These are phyloP conservation scores for Lentinula detonsa DNA, from an alignment of 768 basidiomycete species.

Conservation along the genomic window DNA sequence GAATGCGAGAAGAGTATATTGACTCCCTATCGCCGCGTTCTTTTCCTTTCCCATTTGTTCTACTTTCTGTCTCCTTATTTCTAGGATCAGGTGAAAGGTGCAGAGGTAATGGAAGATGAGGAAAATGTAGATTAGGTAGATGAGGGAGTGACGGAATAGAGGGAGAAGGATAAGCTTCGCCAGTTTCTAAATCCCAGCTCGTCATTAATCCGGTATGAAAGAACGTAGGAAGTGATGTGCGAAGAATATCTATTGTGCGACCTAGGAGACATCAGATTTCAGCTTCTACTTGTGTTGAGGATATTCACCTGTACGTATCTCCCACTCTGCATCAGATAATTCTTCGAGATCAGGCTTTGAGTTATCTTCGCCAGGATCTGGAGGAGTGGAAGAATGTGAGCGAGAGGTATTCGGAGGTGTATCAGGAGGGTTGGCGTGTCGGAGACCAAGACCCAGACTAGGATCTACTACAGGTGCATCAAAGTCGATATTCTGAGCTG, in stretches of 20 bases:
- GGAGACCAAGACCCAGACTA: neutral
- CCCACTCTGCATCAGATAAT: conserved; percentile 1
- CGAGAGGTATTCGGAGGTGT: neutral
- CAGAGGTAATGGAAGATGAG: neutral
- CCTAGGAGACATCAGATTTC: neutral
- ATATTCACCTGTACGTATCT: conserved; percentile 1
- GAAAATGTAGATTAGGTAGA: neutral
- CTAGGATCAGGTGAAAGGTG: neutral
- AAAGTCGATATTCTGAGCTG: neutral
- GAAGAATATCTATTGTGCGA: conserved; percentile 1
- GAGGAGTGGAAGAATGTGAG: neutral
- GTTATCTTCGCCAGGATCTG: neutral
- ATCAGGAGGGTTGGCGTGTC: conserved; percentile 2
- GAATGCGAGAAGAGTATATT: neutral
- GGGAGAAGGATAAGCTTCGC: neutral
- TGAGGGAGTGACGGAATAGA: neutral
- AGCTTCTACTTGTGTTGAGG: neutral
- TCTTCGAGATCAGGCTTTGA: neutral
- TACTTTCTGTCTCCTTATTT: neutral
- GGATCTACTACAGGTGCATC: neutral
- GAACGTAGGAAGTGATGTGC: neutral
- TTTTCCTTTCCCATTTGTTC: neutral
- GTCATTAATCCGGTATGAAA: conserved; percentile 2
- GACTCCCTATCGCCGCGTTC: neutral
- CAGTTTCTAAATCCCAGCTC: neutral